A percentile compares a stretch with the other conserved stretches of the same genome.
These are phyloP conservation scores for Calonectria pseudoreteaudii DNA, from an alignment of 2,329 filamentous ascomycete genomes.

Conservation along the genomic window DNA sequence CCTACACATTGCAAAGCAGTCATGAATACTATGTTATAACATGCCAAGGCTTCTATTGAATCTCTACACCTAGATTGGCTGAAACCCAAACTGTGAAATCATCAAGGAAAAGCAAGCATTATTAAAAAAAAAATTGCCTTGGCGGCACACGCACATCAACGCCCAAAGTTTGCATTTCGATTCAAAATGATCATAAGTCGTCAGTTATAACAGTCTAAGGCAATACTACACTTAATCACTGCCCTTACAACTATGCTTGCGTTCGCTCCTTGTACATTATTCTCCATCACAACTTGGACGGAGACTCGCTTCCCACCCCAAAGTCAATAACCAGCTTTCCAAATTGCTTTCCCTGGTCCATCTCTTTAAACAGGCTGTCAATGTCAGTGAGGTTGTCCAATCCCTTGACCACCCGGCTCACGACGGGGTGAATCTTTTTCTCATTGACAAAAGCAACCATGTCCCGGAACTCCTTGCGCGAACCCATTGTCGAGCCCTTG, in stretches of 20 bases:
- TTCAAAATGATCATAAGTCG: neutral
- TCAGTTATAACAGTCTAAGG: constrained; percentile 2
- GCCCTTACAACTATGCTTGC: neutral
- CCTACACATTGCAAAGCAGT: neutral
- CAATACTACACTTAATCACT: neutral
- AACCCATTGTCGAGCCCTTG: constrained; percentile 90
- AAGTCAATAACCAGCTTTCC: constrained; percentile 91
- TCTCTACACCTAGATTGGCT: neutral
- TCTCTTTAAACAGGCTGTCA: constrained; percentile 85
- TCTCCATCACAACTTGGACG: constrained; percentile 53
- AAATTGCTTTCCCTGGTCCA: constrained; percentile 88
- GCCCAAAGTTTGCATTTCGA: neutral
- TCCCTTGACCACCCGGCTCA: constrained; percentile 80
- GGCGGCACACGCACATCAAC: neutral
- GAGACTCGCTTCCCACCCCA: constrained; percentile 47
- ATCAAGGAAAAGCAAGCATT: neutral
- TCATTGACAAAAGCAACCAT: constrained; percentile 87
- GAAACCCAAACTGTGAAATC: neutral
- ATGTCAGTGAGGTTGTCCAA: constrained; percentile 83
- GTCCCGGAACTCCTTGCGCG: constrained; percentile 86
- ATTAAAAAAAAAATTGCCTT: neutral
- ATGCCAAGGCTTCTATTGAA: neutral
- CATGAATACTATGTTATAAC: neutral
- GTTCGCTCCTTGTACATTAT: constrained; percentile 22
- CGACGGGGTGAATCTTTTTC: constrained; percentile 79